Percentiles rank a stretch among this genome's conserved stretches.
phyloP scores from a whole-genome alignment of 495 filamentous ascomycete species.

The Jackrogersella minutella region DNA sequence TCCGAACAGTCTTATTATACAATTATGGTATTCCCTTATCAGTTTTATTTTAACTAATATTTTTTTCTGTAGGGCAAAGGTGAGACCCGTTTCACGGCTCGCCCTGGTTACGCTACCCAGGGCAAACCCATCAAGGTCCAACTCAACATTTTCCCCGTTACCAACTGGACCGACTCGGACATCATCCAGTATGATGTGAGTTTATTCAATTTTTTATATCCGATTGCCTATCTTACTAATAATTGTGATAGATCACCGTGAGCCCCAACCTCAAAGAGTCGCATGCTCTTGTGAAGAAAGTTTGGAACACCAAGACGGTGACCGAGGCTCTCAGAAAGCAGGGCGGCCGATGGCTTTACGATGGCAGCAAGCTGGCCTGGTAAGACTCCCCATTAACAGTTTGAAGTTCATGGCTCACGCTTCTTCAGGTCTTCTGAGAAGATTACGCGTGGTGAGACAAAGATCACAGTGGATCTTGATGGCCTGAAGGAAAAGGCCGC shows the following conservation, averaged over 20 bases:
- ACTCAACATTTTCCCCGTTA: conserved; percentile 80
- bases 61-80: neutral
- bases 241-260: conserved; percentile 67
- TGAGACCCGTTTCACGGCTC: conserved; percentile 23
- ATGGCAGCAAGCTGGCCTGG: conserved; percentile 83
- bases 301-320: conserved; percentile 72
- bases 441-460: conserved; percentile 49
- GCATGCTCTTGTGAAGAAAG: conserved; percentile 67
- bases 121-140: conserved; percentile 66
- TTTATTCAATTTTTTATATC: conserved; percentile 24
- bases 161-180: conserved; percentile 51
- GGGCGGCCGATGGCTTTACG: conserved; percentile 69
- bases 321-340: conserved; percentile 57
- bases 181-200: conserved; percentile 91
- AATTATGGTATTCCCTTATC: neutral
- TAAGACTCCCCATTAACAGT: conserved; percentile 47
- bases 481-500: conserved; percentile 26
- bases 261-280: conserved; percentile 63
- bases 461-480: conserved; percentile 71
- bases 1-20: neutral
- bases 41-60: neutral
- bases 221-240: neutral
- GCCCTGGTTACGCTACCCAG: conserved; percentile 57
- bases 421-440: conserved; percentile 47
- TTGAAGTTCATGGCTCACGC: conserved; percentile 36